Evolutionary conservation across 805 yeast species (phyloP).

Genomic region (Suhomyces xylopsoci): DNA sequence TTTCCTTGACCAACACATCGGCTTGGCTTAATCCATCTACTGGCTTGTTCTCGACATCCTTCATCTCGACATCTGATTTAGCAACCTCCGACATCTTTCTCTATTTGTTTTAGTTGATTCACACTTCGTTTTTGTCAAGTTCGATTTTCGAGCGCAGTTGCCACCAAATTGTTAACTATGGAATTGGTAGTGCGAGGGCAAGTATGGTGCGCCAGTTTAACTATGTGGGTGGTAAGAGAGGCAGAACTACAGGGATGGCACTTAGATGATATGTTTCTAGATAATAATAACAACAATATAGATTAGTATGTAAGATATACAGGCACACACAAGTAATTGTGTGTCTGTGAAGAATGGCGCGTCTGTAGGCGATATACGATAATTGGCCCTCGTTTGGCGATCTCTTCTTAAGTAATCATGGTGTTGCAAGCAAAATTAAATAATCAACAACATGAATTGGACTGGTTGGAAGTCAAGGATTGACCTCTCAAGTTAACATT

Average conservation of each 20-base stretch:
- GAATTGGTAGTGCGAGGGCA: conserved; percentile 1
- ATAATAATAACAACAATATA: background rate
- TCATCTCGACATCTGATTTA: conserved; percentile 18
- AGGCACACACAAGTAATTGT: background rate
- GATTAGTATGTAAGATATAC: background rate
- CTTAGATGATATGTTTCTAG: background rate
- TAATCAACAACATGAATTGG: conserved; percentile 39
- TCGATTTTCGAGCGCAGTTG: conserved; percentile 2
- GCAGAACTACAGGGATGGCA: background rate
- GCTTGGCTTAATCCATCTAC: conserved; percentile 6
- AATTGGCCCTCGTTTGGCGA: background rate
- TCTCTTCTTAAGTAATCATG: background rate
- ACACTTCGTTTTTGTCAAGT: conserved; percentile 1
- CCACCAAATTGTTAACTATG: conserved; percentile 2
- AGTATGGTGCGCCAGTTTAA: background rate
- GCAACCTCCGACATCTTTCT: conserved; percentile 1
- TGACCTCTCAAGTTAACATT: conserved; percentile 75
- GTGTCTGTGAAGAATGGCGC: background rate
- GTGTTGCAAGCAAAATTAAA: background rate
- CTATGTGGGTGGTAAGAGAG: background rate
- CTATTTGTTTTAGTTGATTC: background rate
- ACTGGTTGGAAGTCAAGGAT: conserved; percentile 40
- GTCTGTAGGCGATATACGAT: background rate
- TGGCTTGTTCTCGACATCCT: conserved; percentile 12
- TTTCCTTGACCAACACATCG: conserved; percentile 27